phyloP scores from a whole-genome alignment of 768 basidiomycete genomes.

The Neoboletus magnificus region DNA sequence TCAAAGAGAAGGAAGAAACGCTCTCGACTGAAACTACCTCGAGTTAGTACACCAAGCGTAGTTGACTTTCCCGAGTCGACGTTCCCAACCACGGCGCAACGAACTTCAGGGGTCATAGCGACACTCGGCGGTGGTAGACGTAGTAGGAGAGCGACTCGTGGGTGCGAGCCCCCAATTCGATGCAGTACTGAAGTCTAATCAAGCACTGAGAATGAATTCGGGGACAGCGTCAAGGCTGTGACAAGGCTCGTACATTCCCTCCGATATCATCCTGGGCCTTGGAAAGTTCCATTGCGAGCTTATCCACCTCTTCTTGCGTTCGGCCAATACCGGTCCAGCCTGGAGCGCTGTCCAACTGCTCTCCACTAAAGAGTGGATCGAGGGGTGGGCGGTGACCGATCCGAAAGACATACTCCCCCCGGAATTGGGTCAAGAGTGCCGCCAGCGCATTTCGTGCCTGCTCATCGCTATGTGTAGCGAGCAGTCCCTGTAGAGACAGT shows the following conservation, averaged over 20 bases:
- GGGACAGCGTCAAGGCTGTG: neutral
- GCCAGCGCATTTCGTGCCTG: constrained; percentile 63
- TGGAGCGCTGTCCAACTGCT: constrained; percentile 40
- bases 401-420: constrained; percentile 73
- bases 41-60: constrained; percentile 91
- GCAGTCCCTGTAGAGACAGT: constrained; percentile 35
- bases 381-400: constrained; percentile 67
- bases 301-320: constrained; percentile 51
- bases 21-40: constrained; percentile 49
- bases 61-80: constrained; percentile 94
- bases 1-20: constrained; percentile 15
- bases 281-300: constrained; percentile 42
- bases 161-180: constrained; percentile 42
- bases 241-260: constrained; percentile 55
- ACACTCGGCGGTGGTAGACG: constrained; percentile 76
- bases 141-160: constrained; percentile 59
- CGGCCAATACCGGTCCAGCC: constrained; percentile 55
- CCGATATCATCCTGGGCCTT: constrained; percentile 71
- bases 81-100: constrained; percentile 95
- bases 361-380: constrained; percentile 51
- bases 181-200: constrained; percentile 56
- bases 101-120: constrained; percentile 82
- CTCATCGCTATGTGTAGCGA: constrained; percentile 45
- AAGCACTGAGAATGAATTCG: neutral
- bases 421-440: constrained; percentile 58